phyloP scores from a whole-genome alignment of 2,329 filamentous ascomycete genomes.

The Dactylellina cionopaga region DNA sequence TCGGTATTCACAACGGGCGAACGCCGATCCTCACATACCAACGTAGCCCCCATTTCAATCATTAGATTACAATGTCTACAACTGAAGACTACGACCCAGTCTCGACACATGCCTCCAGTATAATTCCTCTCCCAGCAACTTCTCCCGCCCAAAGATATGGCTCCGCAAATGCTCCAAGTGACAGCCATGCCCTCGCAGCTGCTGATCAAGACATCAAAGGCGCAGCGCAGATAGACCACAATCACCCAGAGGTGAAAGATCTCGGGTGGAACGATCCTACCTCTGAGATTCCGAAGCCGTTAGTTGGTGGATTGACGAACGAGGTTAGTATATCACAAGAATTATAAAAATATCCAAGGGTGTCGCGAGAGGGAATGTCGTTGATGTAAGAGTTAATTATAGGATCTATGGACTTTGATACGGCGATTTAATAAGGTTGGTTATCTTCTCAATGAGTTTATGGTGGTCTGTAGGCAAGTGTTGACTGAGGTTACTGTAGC shows the following conservation, averaged over 20 bases:
- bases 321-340: conserved; percentile 56
- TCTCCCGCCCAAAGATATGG: conserved; percentile 38
- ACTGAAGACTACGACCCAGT: conserved; percentile 39
- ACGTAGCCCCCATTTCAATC: no score
- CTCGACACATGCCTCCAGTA: conserved; percentile 51
- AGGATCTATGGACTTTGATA: conserved; percentile 72
- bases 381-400: background rate
- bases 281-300: conserved; percentile 64
- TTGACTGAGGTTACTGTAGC: conserved; percentile 74
- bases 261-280: conserved; percentile 69
- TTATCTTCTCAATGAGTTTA: background rate
- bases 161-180: conserved; percentile 58
- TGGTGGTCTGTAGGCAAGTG: background rate
- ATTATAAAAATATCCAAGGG: background rate
- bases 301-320: conserved; percentile 71
- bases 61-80: conserved; percentile 39
- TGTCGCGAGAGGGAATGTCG: background rate
- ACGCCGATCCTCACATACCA: no score
- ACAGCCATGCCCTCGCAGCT: conserved; percentile 62
- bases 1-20: no score
- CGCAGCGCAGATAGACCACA: conserved; percentile 61
- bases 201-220: conserved; percentile 59
- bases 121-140: conserved; percentile 48
- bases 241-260: conserved; percentile 63
- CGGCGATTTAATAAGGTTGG: conserved; percentile 73